Conservation (phyloP, 441 rosid genomes). For the Mallotus repandus region DNA sequence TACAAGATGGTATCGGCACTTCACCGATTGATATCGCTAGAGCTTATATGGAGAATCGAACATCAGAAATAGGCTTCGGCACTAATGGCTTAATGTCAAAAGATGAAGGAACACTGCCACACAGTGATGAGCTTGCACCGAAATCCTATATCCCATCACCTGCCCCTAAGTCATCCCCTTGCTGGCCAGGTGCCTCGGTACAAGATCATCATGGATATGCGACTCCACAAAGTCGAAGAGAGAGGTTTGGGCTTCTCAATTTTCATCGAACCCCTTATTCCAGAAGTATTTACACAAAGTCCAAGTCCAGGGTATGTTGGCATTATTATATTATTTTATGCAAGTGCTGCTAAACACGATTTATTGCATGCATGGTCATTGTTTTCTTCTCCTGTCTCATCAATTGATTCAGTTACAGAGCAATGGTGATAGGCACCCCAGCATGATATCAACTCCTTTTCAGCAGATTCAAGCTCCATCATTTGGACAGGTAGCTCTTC, state of each 20-base stretch:
- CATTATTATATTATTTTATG: conserved; percentile 14
- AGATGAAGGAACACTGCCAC: conserved; percentile 39
- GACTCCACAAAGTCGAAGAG: conserved; percentile 73
- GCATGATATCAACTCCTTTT: conserved; percentile 42
- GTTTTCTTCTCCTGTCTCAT: conserved; percentile 17
- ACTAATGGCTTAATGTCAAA: conserved; percentile 39
- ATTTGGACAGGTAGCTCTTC: conserved; percentile 51
- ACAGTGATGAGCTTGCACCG: conserved; percentile 35
- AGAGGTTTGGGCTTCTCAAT: conserved; percentile 53
- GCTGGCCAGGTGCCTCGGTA: conserved; percentile 86
- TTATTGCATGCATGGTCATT: conserved; percentile 11
- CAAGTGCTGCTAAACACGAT: conserved; percentile 22
- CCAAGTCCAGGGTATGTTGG: conserved; percentile 63
- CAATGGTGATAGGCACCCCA: conserved; percentile 35
- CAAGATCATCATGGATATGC: conserved; percentile 51
- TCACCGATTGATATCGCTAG: conserved; percentile 82
- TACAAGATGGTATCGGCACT: conserved; percentile 47
- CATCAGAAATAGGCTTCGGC: conserved; percentile 44
- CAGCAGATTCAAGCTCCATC: conserved; percentile 44
- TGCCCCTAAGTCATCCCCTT: conserved; percentile 47
- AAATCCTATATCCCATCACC: conserved; percentile 50
- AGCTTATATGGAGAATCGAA: conserved; percentile 69
- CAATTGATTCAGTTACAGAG: conserved; percentile 50
- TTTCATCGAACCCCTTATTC: conserved; percentile 82
- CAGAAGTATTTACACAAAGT: conserved; percentile 56